Base-by-base conservation (phyloP, 805 yeast species). In the Spathaspora girioi region DNA sequence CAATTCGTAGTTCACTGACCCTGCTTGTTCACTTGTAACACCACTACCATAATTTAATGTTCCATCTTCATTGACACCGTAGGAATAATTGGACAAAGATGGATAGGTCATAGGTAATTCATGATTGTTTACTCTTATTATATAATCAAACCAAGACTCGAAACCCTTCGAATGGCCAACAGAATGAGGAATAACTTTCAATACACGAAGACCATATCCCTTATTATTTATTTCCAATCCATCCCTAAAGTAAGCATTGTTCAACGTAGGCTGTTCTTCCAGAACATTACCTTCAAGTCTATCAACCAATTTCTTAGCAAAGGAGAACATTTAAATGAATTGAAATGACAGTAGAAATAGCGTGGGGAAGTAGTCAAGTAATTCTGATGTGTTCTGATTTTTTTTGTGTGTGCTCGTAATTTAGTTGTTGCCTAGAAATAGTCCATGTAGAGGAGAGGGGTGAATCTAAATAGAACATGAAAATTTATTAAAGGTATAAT, bases 71-170 rank as follows among this genome's bases (percentile, higher is more conserved):
- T 65, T 67, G 47, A 74, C 64, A 40, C 61, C 63, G 52, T 74
- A 74, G 11, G 65, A 47, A 46, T 61, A 61, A 11, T 55, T 48
- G 1, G 70, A 61, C 12, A 64, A 55, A 5, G 67, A 58, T 5
- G 75, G 70, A 49, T 66, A 54, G 32, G 59, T 49, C 76, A 74
- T 71, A 18, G 78, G 79, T 48, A 75, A 62, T 45, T 86, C 87
- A 56, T 80, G 85, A 44, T 88, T 89, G 59, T 93, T 89, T 51
- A 91, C 73, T 1, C 87, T 86, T n/a, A 90, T 77, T 35, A 93
- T 82, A 64, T 78, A 93, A 65, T 93, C 99, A 62, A 93, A 94
- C 82, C 89, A 87, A 9, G 94, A 77, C 67, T 91, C 96, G 27
- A 94, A 65, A 2, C 76, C 76, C 1, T 58, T 51, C 29, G 54